Base-by-base conservation (phyloP, 179 eudicot species). In the Actinidia chinensis region DNA sequence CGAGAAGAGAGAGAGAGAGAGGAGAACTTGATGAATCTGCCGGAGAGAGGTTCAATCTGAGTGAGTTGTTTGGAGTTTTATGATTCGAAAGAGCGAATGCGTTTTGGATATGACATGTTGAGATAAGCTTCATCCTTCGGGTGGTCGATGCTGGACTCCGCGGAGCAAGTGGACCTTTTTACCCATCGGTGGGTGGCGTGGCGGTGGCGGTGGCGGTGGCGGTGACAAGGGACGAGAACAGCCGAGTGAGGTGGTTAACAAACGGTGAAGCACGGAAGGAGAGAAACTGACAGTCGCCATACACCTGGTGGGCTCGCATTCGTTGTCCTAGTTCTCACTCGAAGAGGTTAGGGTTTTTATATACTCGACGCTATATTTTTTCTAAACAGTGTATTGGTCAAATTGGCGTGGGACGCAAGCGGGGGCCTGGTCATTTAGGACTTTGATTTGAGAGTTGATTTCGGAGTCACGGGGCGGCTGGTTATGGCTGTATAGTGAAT, bases 101-200 rank as follows among this genome's bases (percentile, higher is more conserved):
- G 86, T 52, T 87, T n/a, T 89, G 48, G 92, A 87, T 48, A 93
- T 86, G 64, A 92, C 90, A 20, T 83, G 6, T 4, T 82, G 42
- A 94, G 92, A 78, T 92, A 94, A 4, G 88, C 81, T 0, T 88
- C 91, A 80, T 92, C 95, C 80, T 86, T 92, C 8, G 83, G 72
- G 71, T 60, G 79, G 15, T 84, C 60, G 6, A 71, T 70, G 7
- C 73, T 42, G 47, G 80, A 66, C 23, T 78, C 82, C 10, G 82
- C 82, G 4, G 81, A 63, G 69, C 3, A 80, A 54, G 54, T 77
- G 63, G 47, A 80, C 54, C 40, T 81, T 78, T 22, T 81, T 84
- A 4, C 79, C 86, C 86, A 86, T 86, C 33, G 55, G n/a, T 42
- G 65, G 42, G 17, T 58, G 58, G 8, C 78, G 72, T 8, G 47